These are phyloP conservation scores for Withania somnifera DNA, from an alignment of 305 asterid species.

Conservation along the genomic window DNA sequence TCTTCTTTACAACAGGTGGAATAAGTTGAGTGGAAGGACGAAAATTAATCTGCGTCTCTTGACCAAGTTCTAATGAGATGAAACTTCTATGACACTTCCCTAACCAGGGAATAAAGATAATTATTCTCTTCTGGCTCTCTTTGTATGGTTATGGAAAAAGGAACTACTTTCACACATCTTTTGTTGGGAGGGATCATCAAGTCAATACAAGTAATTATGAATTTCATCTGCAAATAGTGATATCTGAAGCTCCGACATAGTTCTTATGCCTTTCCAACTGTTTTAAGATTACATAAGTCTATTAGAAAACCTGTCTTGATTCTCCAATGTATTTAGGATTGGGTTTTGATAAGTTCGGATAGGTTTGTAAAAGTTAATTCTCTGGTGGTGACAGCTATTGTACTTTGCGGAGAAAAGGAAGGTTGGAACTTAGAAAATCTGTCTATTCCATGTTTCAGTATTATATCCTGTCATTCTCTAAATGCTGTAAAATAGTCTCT, in stretches of 20 bases:
- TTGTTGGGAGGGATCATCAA: background rate
- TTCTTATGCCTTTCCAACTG: background rate
- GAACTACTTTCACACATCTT: background rate
- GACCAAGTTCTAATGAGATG: background rate
- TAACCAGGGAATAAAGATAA: background rate
- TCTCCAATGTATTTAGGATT: background rate
- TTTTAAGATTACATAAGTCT: background rate
- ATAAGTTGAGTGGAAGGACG: background rate
- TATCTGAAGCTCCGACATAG: background rate
- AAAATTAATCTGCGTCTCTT: background rate
- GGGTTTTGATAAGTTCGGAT: background rate
- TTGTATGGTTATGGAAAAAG: background rate
- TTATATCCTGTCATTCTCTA: background rate
- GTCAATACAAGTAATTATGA: background rate
- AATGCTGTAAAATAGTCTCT: background rate
- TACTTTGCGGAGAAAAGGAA: background rate
- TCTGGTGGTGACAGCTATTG: background rate
- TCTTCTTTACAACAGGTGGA: background rate
- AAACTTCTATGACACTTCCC: background rate
- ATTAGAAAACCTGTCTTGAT: background rate
- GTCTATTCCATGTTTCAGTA: background rate
- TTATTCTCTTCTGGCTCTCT: background rate
- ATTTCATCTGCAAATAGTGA: background rate
- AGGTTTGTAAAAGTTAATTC: background rate
- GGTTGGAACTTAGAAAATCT: background rate